Conservation (phyloP, 2,329 filamentous ascomycete species). For the Cordyceps tenuipes region DNA sequence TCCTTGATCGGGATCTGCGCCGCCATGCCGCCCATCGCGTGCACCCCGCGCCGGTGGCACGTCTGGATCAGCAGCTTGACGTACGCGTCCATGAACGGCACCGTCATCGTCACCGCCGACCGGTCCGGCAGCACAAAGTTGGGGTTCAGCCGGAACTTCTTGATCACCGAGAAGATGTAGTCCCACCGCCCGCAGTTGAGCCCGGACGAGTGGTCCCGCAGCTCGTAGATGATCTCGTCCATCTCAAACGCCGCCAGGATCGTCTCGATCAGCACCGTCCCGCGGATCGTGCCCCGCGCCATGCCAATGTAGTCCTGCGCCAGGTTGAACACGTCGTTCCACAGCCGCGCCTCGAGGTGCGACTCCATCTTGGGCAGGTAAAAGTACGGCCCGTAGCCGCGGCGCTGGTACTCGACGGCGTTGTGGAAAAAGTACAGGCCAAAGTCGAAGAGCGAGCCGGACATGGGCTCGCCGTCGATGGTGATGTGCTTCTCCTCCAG, state of each 20-base stretch:
- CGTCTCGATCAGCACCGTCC: constrained; percentile 93
- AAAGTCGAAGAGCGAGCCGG: constrained; percentile 89
- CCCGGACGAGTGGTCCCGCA: constrained; percentile 90
- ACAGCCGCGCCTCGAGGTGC: constrained; percentile 90
- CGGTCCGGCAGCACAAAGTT: constrained; percentile 92
- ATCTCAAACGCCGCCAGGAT: constrained; percentile 98
- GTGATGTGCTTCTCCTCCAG: constrained; percentile 97
- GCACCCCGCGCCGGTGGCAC: constrained; percentile 92
- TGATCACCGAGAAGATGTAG: constrained; percentile 99
- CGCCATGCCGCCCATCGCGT: constrained; percentile 98
- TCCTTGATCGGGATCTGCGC: constrained; percentile 99
- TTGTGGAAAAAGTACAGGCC: constrained; percentile 99
- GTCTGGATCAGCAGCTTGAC: constrained; percentile 96
- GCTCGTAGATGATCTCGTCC: constrained; percentile 99
- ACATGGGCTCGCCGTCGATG: constrained; percentile 90
- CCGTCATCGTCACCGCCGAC: constrained; percentile 88
- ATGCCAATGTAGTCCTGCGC: constrained; percentile 90
- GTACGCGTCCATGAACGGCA: constrained; percentile 96
- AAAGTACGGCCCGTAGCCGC: constrained; percentile 88
- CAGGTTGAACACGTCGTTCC: constrained; percentile 97
- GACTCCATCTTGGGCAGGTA: constrained; percentile 98
- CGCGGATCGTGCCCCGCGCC: constrained; percentile 83
- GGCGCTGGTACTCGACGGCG: constrained; percentile 75
- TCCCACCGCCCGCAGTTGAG: constrained; percentile 99
- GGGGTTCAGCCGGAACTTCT: constrained; percentile 95